Evolutionary conservation across 352 stramenopile species (phyloP).

Genomic region (Globisporangium nunn): DNA sequence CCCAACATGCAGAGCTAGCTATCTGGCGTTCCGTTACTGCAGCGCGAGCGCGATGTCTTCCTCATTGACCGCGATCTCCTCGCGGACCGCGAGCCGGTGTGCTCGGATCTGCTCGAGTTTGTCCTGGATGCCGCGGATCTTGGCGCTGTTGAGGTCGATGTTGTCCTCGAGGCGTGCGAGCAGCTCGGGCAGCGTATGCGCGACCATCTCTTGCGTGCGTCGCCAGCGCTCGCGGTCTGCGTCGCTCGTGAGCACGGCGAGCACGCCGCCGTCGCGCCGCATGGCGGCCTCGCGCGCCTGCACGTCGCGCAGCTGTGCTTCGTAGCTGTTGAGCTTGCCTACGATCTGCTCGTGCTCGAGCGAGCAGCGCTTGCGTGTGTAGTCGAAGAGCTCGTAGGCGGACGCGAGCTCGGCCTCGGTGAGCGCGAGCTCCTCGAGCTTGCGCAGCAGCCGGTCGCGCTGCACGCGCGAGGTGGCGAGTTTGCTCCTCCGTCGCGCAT

Average conservation of each 20-base stretch:
- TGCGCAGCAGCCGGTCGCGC: slow-evolving; percentile 48
- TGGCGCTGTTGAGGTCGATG: slow-evolving; percentile 57
- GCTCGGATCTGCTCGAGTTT: slow-evolving; percentile 44
- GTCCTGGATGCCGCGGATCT: slow-evolving; percentile 52
- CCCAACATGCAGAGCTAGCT: too few relatives aligned
- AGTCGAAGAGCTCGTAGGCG: slow-evolving; percentile 53
- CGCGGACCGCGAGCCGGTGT: slow-evolving; percentile 38
- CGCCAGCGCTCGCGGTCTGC: slow-evolving; percentile 37
- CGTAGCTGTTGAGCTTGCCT: slow-evolving; percentile 32
- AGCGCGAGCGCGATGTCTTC: slow-evolving; percentile 54
- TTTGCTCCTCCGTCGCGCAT: slow-evolving; percentile 7
- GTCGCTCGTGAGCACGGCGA: slow-evolving; percentile 19
- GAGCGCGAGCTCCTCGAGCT: slow-evolving; percentile 53
- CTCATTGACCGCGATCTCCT: slow-evolving; percentile 52
- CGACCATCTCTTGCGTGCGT: slow-evolving; percentile 49
- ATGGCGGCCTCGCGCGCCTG: slow-evolving; percentile 18
- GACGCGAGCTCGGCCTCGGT: slow-evolving; percentile 56
- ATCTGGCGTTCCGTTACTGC: slow-evolving; percentile 3
- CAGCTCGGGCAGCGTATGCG: slow-evolving; percentile 38
- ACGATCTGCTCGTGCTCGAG: slow-evolving; percentile 47
- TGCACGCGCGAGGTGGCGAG: slow-evolving; percentile 38
- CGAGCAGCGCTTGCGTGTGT: slow-evolving; percentile 31
- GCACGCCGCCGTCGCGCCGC: slow-evolving; percentile 11
- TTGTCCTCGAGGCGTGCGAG: slow-evolving; percentile 46
- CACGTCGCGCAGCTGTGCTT: slow-evolving; percentile 24